phyloP scores from a whole-genome alignment of 345 rosid species.

The Toxicodendron radicans region DNA sequence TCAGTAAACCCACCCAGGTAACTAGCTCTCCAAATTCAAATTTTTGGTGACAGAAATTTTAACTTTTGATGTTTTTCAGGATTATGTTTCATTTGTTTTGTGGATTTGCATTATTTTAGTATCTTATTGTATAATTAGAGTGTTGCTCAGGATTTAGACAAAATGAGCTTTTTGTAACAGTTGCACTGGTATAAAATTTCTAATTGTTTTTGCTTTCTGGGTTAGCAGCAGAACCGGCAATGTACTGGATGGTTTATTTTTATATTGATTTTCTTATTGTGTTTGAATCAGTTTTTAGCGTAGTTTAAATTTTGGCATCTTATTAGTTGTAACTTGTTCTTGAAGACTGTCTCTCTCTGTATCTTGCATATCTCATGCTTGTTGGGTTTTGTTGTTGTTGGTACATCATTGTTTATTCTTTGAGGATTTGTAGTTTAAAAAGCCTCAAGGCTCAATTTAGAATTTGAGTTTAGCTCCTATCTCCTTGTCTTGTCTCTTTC shows the following conservation, averaged over 20 bases:
- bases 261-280: slow-evolving; percentile 15
- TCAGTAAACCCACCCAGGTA: slow-evolving; percentile 7
- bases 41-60: background rate
- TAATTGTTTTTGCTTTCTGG: slow-evolving; percentile 8
- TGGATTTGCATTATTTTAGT: slow-evolving; percentile 19
- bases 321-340: slow-evolving; percentile 18
- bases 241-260: slow-evolving; percentile 28
- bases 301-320: slow-evolving; percentile 22
- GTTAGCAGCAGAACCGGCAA: slow-evolving; percentile 30
- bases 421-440: background rate
- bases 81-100: slow-evolving; percentile 7
- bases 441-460: background rate
- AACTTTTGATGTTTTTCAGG: slow-evolving; percentile 19
- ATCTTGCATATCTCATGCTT: background rate
- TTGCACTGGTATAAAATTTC: slow-evolving; percentile 16
- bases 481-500: background rate
- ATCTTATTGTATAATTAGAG: slow-evolving; percentile 18
- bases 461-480: slow-evolving; percentile 5
- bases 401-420: slow-evolving; percentile 8
- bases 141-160: slow-evolving; percentile 46
- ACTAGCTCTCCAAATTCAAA: background rate
- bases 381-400: background rate
- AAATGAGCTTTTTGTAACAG: slow-evolving; percentile 23
- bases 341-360: slow-evolving; percentile 13
- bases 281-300: slow-evolving; percentile 24